A percentile compares a stretch with the other conserved stretches of the same genome.
These are phyloP conservation scores for Mollisiaceae sp. DNA, from an alignment of 2,329 filamentous ascomycete species.

Conservation along the genomic window DNA sequence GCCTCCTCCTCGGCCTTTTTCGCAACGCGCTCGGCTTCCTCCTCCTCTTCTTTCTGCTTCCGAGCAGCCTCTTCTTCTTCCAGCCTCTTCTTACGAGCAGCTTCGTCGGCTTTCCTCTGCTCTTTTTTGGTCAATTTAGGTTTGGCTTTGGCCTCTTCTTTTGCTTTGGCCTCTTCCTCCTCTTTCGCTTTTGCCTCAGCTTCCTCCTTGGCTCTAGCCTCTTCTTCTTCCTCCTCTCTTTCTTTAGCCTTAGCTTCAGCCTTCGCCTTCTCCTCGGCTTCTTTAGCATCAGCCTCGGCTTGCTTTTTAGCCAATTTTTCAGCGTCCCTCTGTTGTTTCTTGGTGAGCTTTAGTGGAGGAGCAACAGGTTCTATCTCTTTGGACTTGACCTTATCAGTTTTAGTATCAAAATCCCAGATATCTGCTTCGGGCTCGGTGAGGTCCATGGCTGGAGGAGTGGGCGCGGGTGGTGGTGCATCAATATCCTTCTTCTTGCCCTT, in stretches of 20 bases:
- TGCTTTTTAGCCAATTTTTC: constrained; percentile 55
- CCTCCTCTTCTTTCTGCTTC: constrained; percentile 46
- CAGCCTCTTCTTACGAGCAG: constrained; percentile 50
- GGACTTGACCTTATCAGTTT: constrained; percentile 47
- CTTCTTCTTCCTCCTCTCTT: constrained; percentile 34
- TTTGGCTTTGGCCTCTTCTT: constrained; percentile 30
- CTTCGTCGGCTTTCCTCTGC: constrained; percentile 53
- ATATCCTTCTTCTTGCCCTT: constrained; percentile 48
- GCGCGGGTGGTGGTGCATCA: constrained; percentile 53
- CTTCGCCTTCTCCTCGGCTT: constrained; percentile 38
- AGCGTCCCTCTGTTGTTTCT: constrained; percentile 57
- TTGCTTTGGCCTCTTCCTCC: constrained; percentile 30
- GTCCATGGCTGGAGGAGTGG: constrained; percentile 54
- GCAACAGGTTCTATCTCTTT: constrained; percentile 48
- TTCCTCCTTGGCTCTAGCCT: constrained; percentile 49
- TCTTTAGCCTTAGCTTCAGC: constrained; percentile 31
- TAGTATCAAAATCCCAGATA: constrained; percentile 44
- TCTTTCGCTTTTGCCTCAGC: constrained; percentile 41
- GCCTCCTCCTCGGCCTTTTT: constrained; percentile 45
- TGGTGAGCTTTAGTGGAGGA: constrained; percentile 48
- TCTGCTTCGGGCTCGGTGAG: constrained; percentile 50
- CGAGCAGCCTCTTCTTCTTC: constrained; percentile 43
- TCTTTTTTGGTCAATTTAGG: constrained; percentile 55
- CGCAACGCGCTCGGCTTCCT: constrained; percentile 42
- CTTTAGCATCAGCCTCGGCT: constrained; percentile 47